These are phyloP conservation scores for Marsdenia floribunda DNA, from an alignment of 257 asterid genomes.

Conservation along the genomic window DNA sequence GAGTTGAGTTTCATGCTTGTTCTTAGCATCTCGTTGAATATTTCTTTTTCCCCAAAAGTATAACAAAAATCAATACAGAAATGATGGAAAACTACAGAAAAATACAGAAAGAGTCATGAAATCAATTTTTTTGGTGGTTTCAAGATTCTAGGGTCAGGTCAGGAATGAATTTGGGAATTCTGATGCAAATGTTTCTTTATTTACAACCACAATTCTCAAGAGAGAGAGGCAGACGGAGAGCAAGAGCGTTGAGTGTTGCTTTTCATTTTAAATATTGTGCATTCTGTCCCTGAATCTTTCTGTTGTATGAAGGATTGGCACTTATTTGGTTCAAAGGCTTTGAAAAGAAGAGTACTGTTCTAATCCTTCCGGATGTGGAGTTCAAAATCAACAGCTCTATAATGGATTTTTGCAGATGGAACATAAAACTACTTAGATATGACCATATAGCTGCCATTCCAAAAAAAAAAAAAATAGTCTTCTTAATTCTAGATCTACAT, in stretches of 20 bases:
- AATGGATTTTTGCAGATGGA: slow-evolving; percentile 1
- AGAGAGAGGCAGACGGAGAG: background rate
- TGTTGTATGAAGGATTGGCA: background rate
- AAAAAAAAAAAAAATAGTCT: background rate
- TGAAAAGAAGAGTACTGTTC: background rate
- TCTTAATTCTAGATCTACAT: slow-evolving; percentile 9
- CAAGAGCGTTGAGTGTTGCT: background rate
- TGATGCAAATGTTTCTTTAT: background rate
- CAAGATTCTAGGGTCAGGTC: background rate
- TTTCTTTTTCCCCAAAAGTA: background rate
- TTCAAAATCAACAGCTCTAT: background rate
- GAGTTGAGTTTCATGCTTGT: background rate
- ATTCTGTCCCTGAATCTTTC: background rate
- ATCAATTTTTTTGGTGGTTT: background rate
- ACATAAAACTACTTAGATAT: background rate
- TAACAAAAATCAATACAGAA: background rate
- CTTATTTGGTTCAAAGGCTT: background rate
- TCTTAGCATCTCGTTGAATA: background rate
- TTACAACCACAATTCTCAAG: background rate
- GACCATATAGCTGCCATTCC: background rate
- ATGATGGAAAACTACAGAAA: background rate
- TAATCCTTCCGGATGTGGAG: background rate
- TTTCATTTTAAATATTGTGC: background rate
- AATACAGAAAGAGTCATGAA: background rate
- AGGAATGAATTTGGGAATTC: slow-evolving; percentile 1